A percentile compares a stretch with the other conserved stretches of the same genome.
Conservation (phyloP, 495 filamentous ascomycete genomes). For the Penicillium nucicola region DNA sequence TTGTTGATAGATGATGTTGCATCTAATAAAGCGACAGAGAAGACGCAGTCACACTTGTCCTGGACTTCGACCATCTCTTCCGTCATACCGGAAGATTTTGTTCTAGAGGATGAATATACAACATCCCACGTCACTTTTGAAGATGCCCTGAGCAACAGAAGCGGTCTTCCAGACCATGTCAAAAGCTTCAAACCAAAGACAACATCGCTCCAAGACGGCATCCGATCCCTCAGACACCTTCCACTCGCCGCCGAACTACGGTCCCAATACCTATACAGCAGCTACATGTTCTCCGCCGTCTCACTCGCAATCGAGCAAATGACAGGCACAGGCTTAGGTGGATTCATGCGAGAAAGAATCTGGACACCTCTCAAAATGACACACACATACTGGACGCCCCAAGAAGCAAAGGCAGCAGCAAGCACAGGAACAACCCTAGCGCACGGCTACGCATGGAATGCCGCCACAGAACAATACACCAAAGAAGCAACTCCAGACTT, state of each 20-base stretch:
- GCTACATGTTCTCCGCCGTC: conserved; percentile 46
- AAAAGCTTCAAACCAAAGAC: background rate
- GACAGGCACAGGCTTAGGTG: conserved; percentile 36
- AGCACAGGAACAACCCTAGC: conserved; percentile 3
- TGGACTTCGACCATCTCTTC: conserved; percentile 22
- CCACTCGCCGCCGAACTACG: conserved; percentile 34
- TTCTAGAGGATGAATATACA: conserved; percentile 40
- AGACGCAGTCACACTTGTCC: too few relatives aligned
- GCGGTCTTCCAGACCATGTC: conserved; percentile 41
- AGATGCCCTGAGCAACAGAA: conserved; percentile 50
- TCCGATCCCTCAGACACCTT: conserved; percentile 35
- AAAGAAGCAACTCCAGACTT: conserved; percentile 26
- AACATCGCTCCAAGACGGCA: conserved; percentile 13
- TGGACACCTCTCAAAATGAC: conserved; percentile 51
- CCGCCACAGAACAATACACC: conserved; percentile 2
- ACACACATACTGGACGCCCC: conserved; percentile 27
- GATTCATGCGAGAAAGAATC: conserved; percentile 37
- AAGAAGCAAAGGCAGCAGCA: conserved; percentile 10
- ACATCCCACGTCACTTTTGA: conserved; percentile 45
- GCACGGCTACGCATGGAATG: conserved; percentile 18
- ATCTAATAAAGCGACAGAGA: too few relatives aligned
- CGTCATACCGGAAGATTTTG: conserved; percentile 53
- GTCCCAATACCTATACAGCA: conserved; percentile 46
- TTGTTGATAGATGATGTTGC: too few relatives aligned
- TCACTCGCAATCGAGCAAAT: conserved; percentile 41